phyloP scores from a whole-genome alignment of 495 filamentous ascomycete genomes.

The Wilcoxina mikolae region DNA sequence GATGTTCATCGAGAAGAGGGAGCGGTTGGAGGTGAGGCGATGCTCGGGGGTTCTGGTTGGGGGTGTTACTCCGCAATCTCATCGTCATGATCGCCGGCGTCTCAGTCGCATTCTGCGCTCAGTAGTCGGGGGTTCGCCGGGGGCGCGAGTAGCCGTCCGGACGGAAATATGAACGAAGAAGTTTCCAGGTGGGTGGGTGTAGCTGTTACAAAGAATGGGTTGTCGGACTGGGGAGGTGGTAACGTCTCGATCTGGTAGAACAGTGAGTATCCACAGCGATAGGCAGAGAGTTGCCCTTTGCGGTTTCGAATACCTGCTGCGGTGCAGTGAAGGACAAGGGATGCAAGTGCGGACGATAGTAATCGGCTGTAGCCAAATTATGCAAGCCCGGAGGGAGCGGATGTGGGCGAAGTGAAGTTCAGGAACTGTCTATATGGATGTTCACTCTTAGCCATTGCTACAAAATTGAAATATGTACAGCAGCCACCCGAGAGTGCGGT shows the following conservation, averaged over 20 bases:
- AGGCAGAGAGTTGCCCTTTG: not conserved
- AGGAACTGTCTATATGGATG: too few species aligned
- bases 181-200: too few species aligned
- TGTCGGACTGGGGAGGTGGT: not conserved
- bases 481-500: not conserved
- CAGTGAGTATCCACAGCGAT: not conserved
- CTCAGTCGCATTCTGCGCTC: conserved; percentile 10
- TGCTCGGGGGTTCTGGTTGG: not conserved
- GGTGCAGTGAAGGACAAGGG: too few species aligned
- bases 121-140: not conserved
- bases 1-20: not conserved
- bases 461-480: not conserved
- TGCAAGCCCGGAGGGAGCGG: too few species aligned
- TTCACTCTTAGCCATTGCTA: not conserved
- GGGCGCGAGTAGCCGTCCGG: not conserved
- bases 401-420: too few species aligned
- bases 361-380: too few species aligned
- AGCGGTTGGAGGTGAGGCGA: not conserved
- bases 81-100: conserved; percentile 5
- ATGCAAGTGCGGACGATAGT: too few species aligned
- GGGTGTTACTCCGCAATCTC: conserved; percentile 5
- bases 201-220: too few species aligned
- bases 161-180: too few species aligned
- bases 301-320: too few species aligned
- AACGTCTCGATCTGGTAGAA: not conserved